These are phyloP conservation scores for Rickenella mellea DNA, from an alignment of 768 basidiomycete species.

Conservation along the genomic window DNA sequence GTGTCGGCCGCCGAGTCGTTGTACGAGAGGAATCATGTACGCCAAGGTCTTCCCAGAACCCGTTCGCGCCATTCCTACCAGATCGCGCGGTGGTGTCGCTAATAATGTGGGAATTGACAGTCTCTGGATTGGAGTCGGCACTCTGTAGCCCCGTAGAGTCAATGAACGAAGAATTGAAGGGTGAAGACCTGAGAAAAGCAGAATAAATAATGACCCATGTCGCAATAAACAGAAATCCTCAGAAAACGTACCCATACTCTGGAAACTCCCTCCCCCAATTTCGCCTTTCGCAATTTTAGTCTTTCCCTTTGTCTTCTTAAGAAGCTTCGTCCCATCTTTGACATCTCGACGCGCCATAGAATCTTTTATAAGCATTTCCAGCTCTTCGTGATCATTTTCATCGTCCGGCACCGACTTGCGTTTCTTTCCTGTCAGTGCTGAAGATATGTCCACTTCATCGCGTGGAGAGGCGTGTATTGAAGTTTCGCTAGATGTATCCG, in stretches of 20 bases:
- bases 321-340: conserved; percentile 62
- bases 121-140: conserved; percentile 94
- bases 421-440: conserved; percentile 42
- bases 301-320: conserved; percentile 74
- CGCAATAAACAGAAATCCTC: conserved; percentile 1
- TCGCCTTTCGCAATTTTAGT: conserved; percentile 63
- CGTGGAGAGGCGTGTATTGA: conserved; percentile 14
- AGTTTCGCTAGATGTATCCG: conserved; percentile 3
- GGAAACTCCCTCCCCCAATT: conserved; percentile 89
- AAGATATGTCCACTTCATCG: conserved; percentile 54
- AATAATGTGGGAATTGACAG: conserved; percentile 81
- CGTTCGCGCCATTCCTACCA: conserved; percentile 97
- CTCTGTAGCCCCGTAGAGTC: conserved; percentile 86
- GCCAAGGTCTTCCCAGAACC: conserved; percentile 97
- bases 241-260: conserved; percentile 75
- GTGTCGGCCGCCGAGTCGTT: conserved; percentile 77
- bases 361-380: conserved; percentile 54
- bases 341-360: conserved; percentile 66
- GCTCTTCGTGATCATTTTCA: conserved; percentile 42
- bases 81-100: conserved; percentile 75
- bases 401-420: conserved; percentile 11
- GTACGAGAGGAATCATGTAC: conserved; percentile 87
- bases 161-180: conserved; percentile 78
- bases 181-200: conserved; percentile 53
- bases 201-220: not conserved